Conservation (phyloP, 2,329 filamentous ascomycete genomes). For the Rhynchosporium agropyri region DNA sequence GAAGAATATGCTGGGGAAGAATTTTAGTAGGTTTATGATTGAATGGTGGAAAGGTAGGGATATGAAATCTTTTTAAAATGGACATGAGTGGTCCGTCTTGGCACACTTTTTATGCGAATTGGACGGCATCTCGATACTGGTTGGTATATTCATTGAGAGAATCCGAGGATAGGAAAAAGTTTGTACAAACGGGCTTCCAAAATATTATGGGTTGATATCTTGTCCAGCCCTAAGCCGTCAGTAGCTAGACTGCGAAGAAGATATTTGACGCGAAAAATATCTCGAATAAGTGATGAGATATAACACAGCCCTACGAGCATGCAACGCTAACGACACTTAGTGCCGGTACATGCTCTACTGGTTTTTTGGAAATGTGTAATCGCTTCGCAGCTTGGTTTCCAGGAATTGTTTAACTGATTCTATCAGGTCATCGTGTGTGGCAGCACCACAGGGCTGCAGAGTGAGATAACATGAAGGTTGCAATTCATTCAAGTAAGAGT, state of each 20-base stretch:
- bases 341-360: neutral
- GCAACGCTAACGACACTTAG: neutral
- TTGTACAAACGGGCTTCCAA: no score
- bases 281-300: neutral
- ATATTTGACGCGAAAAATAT: neutral
- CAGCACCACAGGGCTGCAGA: constrained; percentile 9
- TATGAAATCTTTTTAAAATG: no score
- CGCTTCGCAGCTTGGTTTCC: neutral
- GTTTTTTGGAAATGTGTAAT: neutral
- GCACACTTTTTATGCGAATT: no score
- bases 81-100: no score
- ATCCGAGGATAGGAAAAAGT: no score
- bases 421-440: neutral
- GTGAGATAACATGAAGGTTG: neutral
- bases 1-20: no score
- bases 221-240: neutral
- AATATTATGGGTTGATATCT: no score
- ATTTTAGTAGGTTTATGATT: no score
- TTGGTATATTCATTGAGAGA: no score
- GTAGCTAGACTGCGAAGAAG: neutral
- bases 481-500: no score
- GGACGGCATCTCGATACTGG: no score
- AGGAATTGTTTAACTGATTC: constrained; percentile 5
- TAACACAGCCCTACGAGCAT: neutral
- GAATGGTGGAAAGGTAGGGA: no score